These are phyloP conservation scores for Eucalyptus cloeziana DNA, from an alignment of 345 rosid species.

Conservation along the genomic window DNA sequence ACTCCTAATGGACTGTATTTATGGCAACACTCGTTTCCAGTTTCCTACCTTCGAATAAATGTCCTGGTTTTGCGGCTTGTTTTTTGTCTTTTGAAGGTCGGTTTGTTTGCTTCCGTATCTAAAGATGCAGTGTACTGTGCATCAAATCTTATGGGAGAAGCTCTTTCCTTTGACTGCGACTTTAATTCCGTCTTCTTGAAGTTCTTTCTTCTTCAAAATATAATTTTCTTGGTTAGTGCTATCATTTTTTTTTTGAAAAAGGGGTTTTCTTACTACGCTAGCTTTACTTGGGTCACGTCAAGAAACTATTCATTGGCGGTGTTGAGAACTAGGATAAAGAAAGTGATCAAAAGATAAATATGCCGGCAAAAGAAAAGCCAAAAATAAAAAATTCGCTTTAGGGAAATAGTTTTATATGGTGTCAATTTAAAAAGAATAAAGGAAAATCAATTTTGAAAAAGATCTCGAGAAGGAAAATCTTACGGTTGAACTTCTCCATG, in stretches of 20 bases:
- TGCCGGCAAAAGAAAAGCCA: neutral
- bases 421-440: neutral
- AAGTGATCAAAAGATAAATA: neutral
- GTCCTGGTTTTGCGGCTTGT: neutral
- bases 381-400: neutral
- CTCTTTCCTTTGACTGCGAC: neutral
- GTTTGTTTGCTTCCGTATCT: neutral
- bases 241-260: neutral
- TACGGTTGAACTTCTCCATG: neutral
- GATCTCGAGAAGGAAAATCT: neutral
- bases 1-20: neutral
- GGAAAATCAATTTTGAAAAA: neutral
- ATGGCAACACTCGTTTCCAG: neutral
- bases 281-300: neutral
- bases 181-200: neutral
- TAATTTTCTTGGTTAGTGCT: neutral
- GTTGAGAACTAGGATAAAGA: neutral
- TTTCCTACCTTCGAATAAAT: neutral
- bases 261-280: neutral
- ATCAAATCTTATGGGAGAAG: neutral
- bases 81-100: neutral
- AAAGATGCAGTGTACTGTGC: neutral
- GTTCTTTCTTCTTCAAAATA: neutral
- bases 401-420: neutral
- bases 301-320: neutral